Percentiles rank a stretch among this genome's conserved stretches.
phyloP scores from a whole-genome alignment of 441 rosid species.

The Biscutella laevigata region DNA sequence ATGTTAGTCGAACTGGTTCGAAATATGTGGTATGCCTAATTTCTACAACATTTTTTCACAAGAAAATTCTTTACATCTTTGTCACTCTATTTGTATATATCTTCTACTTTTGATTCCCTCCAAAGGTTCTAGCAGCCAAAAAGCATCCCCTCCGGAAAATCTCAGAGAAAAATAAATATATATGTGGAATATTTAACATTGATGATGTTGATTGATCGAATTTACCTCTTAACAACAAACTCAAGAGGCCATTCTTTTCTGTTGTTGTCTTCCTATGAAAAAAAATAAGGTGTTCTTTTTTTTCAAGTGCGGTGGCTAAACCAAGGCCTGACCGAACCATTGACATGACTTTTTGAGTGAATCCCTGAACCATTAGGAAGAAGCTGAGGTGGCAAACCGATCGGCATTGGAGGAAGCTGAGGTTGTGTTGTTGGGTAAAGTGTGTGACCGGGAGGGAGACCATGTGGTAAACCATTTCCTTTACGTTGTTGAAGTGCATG shows the following conservation, averaged over 20 bases:
- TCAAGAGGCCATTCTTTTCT: conserved; percentile 22
- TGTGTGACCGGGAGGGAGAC: conserved; percentile 72
- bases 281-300: conserved; percentile 14
- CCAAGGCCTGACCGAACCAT: conserved; percentile 83
- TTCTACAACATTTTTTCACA: conserved; percentile 21
- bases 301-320: conserved; percentile 51
- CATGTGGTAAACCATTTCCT: conserved; percentile 49
- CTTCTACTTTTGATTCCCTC: conserved; percentile 17
- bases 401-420: conserved; percentile 53
- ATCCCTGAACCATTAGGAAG: conserved; percentile 52
- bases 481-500: conserved; percentile 70
- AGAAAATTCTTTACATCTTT: conserved; percentile 16
- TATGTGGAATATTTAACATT: conserved; percentile 23
- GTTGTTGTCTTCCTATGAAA: conserved; percentile 21
- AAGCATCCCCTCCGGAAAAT: conserved; percentile 17
- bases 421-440: conserved; percentile 62
- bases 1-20: too few relatives aligned
- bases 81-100: conserved; percentile 13
- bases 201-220: conserved; percentile 11
- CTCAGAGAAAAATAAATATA: conserved; percentile 23
- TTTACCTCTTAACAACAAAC: conserved; percentile 28
- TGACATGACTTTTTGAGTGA: conserved; percentile 71
- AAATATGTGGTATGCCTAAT: too few relatives aligned
- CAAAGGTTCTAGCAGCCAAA: conserved; percentile 38
- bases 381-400: conserved; percentile 63